Base-by-base conservation (phyloP, 192 early-diverging fungal species). In the Linnemannia exigua region DNA sequence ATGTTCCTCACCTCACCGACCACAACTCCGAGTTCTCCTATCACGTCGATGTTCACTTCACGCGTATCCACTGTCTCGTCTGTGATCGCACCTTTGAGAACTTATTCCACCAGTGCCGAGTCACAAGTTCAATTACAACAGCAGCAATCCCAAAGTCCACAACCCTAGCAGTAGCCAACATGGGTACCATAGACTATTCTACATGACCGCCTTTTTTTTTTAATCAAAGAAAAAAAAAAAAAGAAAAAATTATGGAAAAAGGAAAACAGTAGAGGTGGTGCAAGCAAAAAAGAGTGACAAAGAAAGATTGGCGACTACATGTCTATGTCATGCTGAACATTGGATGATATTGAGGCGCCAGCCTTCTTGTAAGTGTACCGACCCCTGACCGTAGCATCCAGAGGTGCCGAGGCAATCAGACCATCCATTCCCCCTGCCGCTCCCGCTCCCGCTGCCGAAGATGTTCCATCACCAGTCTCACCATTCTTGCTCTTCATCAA, bases 361-460 rank as follows among this genome's bases (percentile, higher is more conserved):
- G 74, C 77, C 75, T 86, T 86, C 70, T 77, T 86, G 79, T 86
- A 86, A 5, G 78, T 67, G 66, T 86, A 86, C 44, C 74, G 74
- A 33, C 84, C 84, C 70, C 50, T 79, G 25, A 86, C 44, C 11
- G 79, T 86, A 11, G 84, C 77, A 14, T 79, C 66, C 67, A 84
- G 46, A 5, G 72, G 36, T 33, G 72, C n/a, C 38, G 71, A 9
- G 11, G 35, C 67, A 72, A 20, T 47, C 38, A n/a, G 3, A 50
- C 58, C 14, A 46, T 54, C 36, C 52, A 36, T 70, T 37, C 35
- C 73, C 35, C 35, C 22, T 47, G 72, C 47, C 11, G 25, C 25
- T 70, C 82, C 33, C 28, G 41, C 11, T 36, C 11, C 37, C 48
- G 70, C 22, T 63, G 33, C 38, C 33, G 41, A 6, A 11, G 70